Base-by-base conservation (phyloP, 2,329 filamentous ascomycete species). In the Fusarium brevicatenulatum region DNA sequence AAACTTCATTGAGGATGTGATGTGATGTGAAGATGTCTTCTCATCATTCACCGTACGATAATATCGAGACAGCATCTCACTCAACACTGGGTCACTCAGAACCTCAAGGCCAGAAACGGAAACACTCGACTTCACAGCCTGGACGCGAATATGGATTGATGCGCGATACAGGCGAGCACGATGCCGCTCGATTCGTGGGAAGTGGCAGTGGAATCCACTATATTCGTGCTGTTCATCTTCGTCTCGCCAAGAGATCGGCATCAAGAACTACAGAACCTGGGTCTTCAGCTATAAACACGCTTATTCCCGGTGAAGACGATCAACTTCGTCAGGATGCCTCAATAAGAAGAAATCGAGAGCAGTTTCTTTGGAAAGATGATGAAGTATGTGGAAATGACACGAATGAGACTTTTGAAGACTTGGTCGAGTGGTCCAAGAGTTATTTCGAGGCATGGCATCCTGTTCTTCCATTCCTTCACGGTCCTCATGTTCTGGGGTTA, bases 391-490 rank as follows among this genome's bases (percentile, higher is more conserved):
- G 12, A 80, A 8, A 74, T 68, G 19, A 47, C 30, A 19, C 19
- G 23, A 13, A 23, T 64, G 63, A 11, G 3, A 74, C 77, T 0
- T 89, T 89, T 66, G 85, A 88, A 13, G 80, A 86, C 23, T 79
- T 89, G 21, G 80, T 87, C 2, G 76, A 80, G 7, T 88, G 86
- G 84, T 86, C 85, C 10, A 82, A 81, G 54, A 85, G 82, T 52
- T 90, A 89, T 69, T 90, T 90, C 67, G 83, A 88, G 30, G 83
- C 86, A 21, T 90, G 88, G 88, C 88, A 90, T 70, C 85, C 86
- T 1, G 82, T 87, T 5, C 86, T 89, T 46, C 88, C 88, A 0
- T 90, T 88, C 60, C 80, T 90, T 9, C 86, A 89, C 70, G 88
- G 86, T 2, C 87, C 87, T 3, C 82, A 84, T 8, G 79, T 89